Conservation (phyloP, 2,329 filamentous ascomycete genomes). For the Chalara sp. region DNA sequence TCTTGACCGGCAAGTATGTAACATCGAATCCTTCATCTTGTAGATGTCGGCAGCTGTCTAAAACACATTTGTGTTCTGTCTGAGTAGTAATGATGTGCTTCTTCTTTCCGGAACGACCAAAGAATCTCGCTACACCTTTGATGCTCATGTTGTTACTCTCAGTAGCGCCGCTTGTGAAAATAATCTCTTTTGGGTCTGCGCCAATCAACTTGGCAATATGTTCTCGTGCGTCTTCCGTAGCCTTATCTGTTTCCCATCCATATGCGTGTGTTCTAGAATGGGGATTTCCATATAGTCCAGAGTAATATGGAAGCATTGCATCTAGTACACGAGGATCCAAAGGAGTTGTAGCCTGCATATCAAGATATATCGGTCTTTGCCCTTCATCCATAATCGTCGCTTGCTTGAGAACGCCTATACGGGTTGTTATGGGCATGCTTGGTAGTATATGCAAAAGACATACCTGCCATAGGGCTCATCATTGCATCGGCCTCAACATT, state of each 20-base stretch:
- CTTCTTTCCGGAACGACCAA: slow-evolving; percentile 89
- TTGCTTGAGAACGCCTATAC: slow-evolving; percentile 73
- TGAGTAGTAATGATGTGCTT: slow-evolving; percentile 96
- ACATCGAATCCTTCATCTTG: slow-evolving; percentile 95
- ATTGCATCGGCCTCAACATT: slow-evolving; percentile 42
- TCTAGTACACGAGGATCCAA: slow-evolving; percentile 92
- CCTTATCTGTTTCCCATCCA: slow-evolving; percentile 96
- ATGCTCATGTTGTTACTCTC: slow-evolving; percentile 99
- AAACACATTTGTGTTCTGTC: slow-evolving; percentile 97
- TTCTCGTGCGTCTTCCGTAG: slow-evolving; percentile 77
- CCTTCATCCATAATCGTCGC: slow-evolving; percentile 91
- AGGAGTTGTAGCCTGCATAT: slow-evolving; percentile 97
- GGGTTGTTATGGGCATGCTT: slow-evolving; percentile 14
- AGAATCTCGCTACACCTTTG: slow-evolving; percentile 95
- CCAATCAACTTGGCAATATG: slow-evolving; percentile 84
- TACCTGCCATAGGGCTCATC: slow-evolving; percentile 74
- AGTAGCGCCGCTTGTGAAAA: slow-evolving; percentile 96
- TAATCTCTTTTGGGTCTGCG: slow-evolving; percentile 94
- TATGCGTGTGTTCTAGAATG: slow-evolving; percentile 97
- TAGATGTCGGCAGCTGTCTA: slow-evolving; percentile 93
- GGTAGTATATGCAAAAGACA: slow-evolving; percentile 10
- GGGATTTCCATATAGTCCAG: slow-evolving; percentile 91
- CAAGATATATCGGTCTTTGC: slow-evolving; percentile 89
- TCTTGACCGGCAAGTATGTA: slow-evolving; percentile 90
- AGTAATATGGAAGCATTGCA: slow-evolving; percentile 92